Evolutionary conservation across 495 filamentous ascomycete genomes (phyloP), one percentile per base, ranked within the genome.

Genomic region (Aspergillus leporis): DNA sequence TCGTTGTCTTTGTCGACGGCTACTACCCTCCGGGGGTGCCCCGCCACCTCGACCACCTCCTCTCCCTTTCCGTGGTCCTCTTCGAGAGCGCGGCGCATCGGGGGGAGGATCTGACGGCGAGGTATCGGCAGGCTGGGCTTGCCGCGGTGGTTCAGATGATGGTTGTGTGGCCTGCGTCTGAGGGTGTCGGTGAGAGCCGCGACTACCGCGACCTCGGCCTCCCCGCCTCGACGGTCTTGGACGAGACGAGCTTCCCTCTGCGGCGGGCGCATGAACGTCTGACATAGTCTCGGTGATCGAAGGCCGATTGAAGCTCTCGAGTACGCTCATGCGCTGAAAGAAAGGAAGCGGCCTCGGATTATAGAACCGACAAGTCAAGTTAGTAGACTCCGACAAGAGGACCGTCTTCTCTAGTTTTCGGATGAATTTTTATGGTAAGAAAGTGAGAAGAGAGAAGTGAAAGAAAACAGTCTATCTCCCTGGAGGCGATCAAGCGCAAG

Each of bases 1-100:
- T 16, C 65, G 69, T 30, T 57, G 56, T 55, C 65, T 66, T 34
- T 56, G 63, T 25, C 60, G 64, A 60, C 64, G 62, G 53, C 66
- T 63, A 28, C 55, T 40, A 21, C 62, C 66, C 58, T 66, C 64
- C 38, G 58, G 61, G 32, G 66, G 62, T 41, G 62, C 61, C 51
- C 67, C 59, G 34, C 62, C 68, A 53, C 70, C 64, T 41, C 70
- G 63, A 43, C 74, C 65, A 53, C 75, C 72, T 41, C 80, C 71
- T 61, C 80, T 70, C 49, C 77, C 72, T 60, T 74, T 64, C 61
- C 71, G 66, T 30, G 68, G 70, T 14, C 70, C 69, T 66, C 69
- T 63, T 30, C 65, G 72, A 10, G 69, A 60, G 46, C 73, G 68
- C 18, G 66, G 18, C 36, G 59, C 48, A 23, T 60, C 61, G 19